phyloP scores from a whole-genome alignment of 768 basidiomycete species.

The Hygrocybe punicea region DNA sequence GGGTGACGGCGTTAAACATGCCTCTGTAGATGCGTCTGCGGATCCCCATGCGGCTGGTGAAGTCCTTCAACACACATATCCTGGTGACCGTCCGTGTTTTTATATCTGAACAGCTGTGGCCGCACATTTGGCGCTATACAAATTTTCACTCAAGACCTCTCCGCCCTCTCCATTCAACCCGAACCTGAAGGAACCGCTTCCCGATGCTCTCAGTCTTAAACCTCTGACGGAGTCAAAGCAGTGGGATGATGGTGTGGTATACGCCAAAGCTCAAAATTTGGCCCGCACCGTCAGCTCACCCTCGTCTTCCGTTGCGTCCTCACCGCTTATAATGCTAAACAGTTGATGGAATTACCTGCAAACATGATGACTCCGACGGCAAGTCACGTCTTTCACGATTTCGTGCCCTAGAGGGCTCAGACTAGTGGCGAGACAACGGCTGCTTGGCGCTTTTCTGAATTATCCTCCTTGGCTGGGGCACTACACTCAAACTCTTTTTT shows the following conservation, averaged over 20 bases:
- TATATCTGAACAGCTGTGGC: slow-evolving; percentile 56
- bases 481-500: neutral
- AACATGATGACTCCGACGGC: slow-evolving; percentile 86
- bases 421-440: no score
- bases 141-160: slow-evolving; percentile 75
- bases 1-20: slow-evolving; percentile 57
- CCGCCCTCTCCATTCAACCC: slow-evolving; percentile 66
- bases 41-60: slow-evolving; percentile 79
- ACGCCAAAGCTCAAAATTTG: slow-evolving; percentile 75
- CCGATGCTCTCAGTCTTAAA: slow-evolving; percentile 47
- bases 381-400: slow-evolving; percentile 16
- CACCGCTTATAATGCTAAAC: slow-evolving; percentile 3
- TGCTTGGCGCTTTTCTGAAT: no score
- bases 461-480: neutral
- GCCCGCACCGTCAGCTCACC: slow-evolving; percentile 60
- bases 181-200: slow-evolving; percentile 48
- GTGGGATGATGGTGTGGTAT: slow-evolving; percentile 72
- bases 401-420: neutral
- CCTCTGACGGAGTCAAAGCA: slow-evolving; percentile 49
- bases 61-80: slow-evolving; percentile 17
- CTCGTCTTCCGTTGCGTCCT: neutral
- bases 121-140: slow-evolving; percentile 69
- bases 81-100: neutral
- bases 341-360: slow-evolving; percentile 83
- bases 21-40: slow-evolving; percentile 56